A percentile compares a stretch with the other conserved stretches of the same genome.
Conservation (phyloP, 2,329 filamentous ascomycete species). For the Plenodomus lindquistii region DNA sequence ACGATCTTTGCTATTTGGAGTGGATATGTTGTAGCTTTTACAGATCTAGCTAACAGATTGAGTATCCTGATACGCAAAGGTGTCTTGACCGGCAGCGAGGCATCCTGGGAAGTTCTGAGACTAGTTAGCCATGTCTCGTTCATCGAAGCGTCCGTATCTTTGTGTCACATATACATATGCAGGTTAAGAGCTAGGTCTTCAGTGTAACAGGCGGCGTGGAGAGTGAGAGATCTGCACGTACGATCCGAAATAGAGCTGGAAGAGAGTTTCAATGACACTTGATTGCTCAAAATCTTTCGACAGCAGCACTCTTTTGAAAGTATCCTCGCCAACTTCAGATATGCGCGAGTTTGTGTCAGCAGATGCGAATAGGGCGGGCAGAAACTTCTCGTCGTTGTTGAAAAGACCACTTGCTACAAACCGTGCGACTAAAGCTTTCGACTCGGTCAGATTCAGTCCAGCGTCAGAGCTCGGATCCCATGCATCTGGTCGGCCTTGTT, state of each 20-base stretch:
- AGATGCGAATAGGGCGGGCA: slow-evolving; percentile 81
- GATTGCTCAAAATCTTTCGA: slow-evolving; percentile 73
- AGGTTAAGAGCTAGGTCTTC: slow-evolving; percentile 11
- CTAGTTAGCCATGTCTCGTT: no score
- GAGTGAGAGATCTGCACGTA: no score
- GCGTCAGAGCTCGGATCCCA: slow-evolving; percentile 66
- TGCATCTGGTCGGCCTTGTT: slow-evolving; percentile 68
- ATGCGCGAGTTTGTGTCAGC: slow-evolving; percentile 81
- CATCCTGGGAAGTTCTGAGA: slow-evolving; percentile 40
- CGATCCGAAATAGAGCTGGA: slow-evolving; percentile 69
- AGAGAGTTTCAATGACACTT: slow-evolving; percentile 66
- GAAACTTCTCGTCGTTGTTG: slow-evolving; percentile 77
- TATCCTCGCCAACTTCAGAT: slow-evolving; percentile 82
- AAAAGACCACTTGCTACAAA: slow-evolving; percentile 87
- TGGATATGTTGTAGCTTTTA: slow-evolving; percentile 70
- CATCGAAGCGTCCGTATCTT: no score
- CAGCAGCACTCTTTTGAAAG: slow-evolving; percentile 75
- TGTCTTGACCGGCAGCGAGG: slow-evolving; percentile 55
- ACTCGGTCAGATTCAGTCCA: slow-evolving; percentile 69
- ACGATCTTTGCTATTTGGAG: slow-evolving; percentile 71
- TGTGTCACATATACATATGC: no score
- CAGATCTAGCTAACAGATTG: slow-evolving; percentile 74
- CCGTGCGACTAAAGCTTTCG: slow-evolving; percentile 69
- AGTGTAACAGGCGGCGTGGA: neutral
- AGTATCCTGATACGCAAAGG: slow-evolving; percentile 79